phyloP scores from a whole-genome alignment of 1,139 yeast genomes.

The Suhomyces bokatorum region DNA sequence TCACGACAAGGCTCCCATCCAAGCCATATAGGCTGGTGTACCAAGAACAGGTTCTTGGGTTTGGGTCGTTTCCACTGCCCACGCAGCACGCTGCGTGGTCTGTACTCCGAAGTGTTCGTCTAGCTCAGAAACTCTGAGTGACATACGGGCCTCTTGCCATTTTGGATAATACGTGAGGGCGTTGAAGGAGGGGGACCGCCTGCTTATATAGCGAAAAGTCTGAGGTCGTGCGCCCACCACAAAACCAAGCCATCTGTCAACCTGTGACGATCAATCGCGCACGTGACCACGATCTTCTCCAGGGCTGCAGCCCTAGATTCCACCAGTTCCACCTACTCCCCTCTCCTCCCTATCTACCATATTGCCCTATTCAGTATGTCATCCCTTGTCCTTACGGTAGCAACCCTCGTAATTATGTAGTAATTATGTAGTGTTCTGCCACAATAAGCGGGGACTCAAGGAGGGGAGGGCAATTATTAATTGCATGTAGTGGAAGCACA shows the following conservation, averaged over 20 bases:
- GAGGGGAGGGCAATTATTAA: slow-evolving; percentile 1
- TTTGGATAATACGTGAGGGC: slow-evolving; percentile 40
- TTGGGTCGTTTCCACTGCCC: slow-evolving; percentile 16
- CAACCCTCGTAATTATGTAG: slow-evolving; percentile 4
- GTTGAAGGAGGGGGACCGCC: neutral
- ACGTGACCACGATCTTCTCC: too few relatives aligned
- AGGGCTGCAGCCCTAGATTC: slow-evolving; percentile 10
- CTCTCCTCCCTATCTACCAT: slow-evolving; percentile 1
- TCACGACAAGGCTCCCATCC: slow-evolving; percentile 45
- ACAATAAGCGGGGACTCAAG: slow-evolving; percentile 1
- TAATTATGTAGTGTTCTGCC: neutral
- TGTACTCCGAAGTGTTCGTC: slow-evolving; percentile 19
- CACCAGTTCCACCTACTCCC: neutral
- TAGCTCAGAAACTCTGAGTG: slow-evolving; percentile 10
- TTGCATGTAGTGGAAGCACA: neutral
- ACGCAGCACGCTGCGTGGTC: slow-evolving; percentile 1
- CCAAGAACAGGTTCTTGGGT: slow-evolving; percentile 15
- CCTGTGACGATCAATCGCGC: too few relatives aligned
- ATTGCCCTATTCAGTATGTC: slow-evolving; percentile 3
- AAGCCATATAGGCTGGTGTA: slow-evolving; percentile 28
- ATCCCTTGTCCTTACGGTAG: slow-evolving; percentile 1
- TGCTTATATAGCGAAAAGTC: slow-evolving; percentile 8
- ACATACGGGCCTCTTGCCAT: slow-evolving; percentile 98
- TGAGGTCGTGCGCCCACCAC: slow-evolving; percentile 1
- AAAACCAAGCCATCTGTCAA: neutral